Conservation (phyloP, 2,329 filamentous ascomycete genomes). For the Fusarium domesticum region DNA sequence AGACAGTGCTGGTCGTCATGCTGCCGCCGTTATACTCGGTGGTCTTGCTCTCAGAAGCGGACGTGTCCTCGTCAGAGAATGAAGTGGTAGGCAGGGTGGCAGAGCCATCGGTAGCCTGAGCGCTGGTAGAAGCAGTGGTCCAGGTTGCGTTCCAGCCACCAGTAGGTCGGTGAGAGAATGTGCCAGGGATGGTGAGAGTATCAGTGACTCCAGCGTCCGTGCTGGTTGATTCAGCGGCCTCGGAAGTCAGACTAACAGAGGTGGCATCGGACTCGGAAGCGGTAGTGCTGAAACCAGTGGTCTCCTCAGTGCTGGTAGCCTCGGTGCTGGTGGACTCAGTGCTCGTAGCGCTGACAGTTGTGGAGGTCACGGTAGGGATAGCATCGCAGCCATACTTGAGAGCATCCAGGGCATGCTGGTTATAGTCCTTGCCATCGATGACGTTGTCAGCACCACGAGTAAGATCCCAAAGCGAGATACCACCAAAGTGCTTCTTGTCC, state of each 20-base stretch:
- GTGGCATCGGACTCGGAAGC: too few relatives aligned
- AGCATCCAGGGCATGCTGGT: constrained; percentile 37
- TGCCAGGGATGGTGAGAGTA: constrained; percentile 11
- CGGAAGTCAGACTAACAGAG: neutral
- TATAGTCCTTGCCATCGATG: constrained; percentile 35
- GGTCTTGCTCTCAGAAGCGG: constrained; percentile 3
- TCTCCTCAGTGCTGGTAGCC: constrained; percentile 8
- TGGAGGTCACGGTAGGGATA: constrained; percentile 26
- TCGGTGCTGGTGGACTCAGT: constrained; percentile 10
- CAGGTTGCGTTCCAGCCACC: constrained; percentile 18
- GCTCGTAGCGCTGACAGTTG: constrained; percentile 10
- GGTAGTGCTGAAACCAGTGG: constrained; percentile 1
- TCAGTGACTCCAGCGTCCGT: neutral
- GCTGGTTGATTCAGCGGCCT: constrained; percentile 4
- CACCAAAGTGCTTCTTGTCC: constrained; percentile 40
- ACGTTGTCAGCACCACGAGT: constrained; percentile 33
- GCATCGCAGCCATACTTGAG: constrained; percentile 37
- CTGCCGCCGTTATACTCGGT: constrained; percentile 11
- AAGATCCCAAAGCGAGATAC: constrained; percentile 47
- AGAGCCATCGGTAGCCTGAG: constrained; percentile 8
- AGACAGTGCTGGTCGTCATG: constrained; percentile 36
- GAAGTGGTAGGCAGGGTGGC: constrained; percentile 9
- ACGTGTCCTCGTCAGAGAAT: neutral
- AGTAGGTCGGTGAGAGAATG: constrained; percentile 2
- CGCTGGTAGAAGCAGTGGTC: constrained; percentile 4